A percentile compares a stretch with the other conserved stretches of the same genome.
Conservation (phyloP, 2,329 filamentous ascomycete genomes). For the Claviceps purpurea region DNA sequence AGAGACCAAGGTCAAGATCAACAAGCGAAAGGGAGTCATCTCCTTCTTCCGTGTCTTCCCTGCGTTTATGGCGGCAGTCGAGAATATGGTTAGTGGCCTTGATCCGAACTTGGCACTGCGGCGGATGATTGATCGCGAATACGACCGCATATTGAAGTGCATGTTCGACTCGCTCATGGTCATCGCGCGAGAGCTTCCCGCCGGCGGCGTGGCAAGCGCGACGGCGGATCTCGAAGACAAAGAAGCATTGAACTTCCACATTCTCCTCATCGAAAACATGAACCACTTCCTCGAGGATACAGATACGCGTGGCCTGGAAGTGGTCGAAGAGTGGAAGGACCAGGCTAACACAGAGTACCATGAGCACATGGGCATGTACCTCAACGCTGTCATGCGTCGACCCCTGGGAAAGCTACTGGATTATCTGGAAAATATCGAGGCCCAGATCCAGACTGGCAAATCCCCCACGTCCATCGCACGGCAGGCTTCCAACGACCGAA, state of each 20-base stretch:
- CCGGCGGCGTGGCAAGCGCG: slow-evolving; percentile 28
- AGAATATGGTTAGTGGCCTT: slow-evolving; percentile 61
- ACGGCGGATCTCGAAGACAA: slow-evolving; percentile 67
- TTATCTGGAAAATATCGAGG: slow-evolving; percentile 80
- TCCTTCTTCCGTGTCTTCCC: slow-evolving; percentile 92
- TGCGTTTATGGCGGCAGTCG: slow-evolving; percentile 65
- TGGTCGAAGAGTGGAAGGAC: slow-evolving; percentile 72
- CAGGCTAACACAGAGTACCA: slow-evolving; percentile 65
- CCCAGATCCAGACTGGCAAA: slow-evolving; percentile 48
- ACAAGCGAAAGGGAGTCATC: slow-evolving; percentile 95
- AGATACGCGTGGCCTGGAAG: slow-evolving; percentile 57
- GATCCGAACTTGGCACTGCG: slow-evolving; percentile 51
- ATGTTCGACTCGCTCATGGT: slow-evolving; percentile 98
- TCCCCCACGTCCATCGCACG: slow-evolving; percentile 52
- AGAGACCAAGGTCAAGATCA: slow-evolving; percentile 97
- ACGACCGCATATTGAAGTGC: slow-evolving; percentile 75
- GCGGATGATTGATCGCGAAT: slow-evolving; percentile 71
- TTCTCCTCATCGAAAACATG: slow-evolving; percentile 97
- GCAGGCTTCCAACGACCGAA: slow-evolving; percentile 71
- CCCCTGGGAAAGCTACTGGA: slow-evolving; percentile 85
- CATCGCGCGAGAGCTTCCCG: slow-evolving; percentile 63
- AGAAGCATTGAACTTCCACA: slow-evolving; percentile 92
- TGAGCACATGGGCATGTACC: slow-evolving; percentile 79
- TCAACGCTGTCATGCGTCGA: slow-evolving; percentile 75
- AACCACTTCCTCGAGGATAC: slow-evolving; percentile 93